phyloP scores from a whole-genome alignment of 2,329 filamentous ascomycete genomes.

The Alternaria novae-zelandiae region DNA sequence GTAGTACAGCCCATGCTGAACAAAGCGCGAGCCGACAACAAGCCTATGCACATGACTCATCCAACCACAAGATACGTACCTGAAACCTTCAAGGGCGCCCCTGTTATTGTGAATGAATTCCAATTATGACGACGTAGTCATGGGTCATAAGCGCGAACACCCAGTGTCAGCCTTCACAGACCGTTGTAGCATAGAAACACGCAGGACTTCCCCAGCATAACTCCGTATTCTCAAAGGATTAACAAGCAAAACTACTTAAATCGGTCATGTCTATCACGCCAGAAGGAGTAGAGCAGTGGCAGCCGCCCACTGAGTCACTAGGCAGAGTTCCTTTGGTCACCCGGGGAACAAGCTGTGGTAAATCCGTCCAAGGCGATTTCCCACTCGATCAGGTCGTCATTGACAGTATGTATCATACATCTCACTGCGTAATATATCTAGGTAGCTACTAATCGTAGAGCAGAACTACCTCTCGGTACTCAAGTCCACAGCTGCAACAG shows the following conservation, averaged over 20 bases:
- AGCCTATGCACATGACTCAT: background rate
- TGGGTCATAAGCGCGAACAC: background rate
- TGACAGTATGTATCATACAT: background rate
- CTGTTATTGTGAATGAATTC: background rate
- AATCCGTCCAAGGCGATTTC: background rate
- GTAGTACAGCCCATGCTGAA: background rate
- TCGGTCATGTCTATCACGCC: background rate
- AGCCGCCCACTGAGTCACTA: background rate
- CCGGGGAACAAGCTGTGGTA: background rate
- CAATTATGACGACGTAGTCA: background rate
- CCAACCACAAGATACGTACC: background rate
- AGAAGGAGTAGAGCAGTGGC: background rate
- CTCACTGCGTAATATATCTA: background rate
- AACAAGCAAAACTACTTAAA: background rate
- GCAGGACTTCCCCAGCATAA: background rate
- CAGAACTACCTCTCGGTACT: background rate
- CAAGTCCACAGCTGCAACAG: background rate
- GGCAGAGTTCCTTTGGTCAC: background rate
- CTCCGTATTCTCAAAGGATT: background rate
- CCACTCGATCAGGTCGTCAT: background rate
- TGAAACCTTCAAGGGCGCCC: background rate
- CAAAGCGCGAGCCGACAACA: background rate
- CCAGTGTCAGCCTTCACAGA: background rate
- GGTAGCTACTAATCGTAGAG: background rate
- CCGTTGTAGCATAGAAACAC: background rate